Conservation (phyloP, 2,329 filamentous ascomycete genomes). For the Byssothecium circinans region DNA sequence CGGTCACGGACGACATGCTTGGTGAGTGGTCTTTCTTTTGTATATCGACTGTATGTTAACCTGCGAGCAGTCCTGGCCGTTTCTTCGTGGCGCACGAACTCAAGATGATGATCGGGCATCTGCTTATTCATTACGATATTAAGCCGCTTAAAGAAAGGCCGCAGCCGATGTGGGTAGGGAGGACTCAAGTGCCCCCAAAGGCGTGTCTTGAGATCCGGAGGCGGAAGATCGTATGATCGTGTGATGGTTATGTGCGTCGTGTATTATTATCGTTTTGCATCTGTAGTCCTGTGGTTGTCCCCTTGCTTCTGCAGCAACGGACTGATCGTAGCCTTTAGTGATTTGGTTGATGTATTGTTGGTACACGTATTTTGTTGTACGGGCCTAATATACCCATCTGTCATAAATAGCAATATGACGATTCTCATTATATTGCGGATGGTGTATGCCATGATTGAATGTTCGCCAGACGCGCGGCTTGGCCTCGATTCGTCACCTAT, state of each 20-base stretch:
- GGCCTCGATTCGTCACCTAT: too few species aligned
- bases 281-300: too few species aligned
- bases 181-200: slow-evolving; percentile 22
- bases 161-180: slow-evolving; percentile 18
- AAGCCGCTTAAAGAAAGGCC: slow-evolving; percentile 28
- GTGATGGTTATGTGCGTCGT: background rate
- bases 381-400: too few species aligned
- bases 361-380: too few species aligned
- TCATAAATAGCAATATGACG: too few species aligned
- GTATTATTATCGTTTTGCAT: background rate
- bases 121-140: slow-evolving; percentile 45
- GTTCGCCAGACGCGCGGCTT: too few species aligned
- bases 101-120: slow-evolving; percentile 42
- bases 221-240: background rate
- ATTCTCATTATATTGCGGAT: too few species aligned
- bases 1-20: slow-evolving; percentile 58
- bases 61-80: slow-evolving; percentile 34
- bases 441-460: too few species aligned
- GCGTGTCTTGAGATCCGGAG: slow-evolving; percentile 14
- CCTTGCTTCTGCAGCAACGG: too few species aligned
- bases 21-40: slow-evolving; percentile 32
- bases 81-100: slow-evolving; percentile 44
- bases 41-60: slow-evolving; percentile 8
- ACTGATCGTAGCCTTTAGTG: too few species aligned
- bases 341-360: too few species aligned